Evolutionary conservation across 768 basidiomycete genomes (phyloP).

Genomic region (Phlegmacium glaucopus): DNA sequence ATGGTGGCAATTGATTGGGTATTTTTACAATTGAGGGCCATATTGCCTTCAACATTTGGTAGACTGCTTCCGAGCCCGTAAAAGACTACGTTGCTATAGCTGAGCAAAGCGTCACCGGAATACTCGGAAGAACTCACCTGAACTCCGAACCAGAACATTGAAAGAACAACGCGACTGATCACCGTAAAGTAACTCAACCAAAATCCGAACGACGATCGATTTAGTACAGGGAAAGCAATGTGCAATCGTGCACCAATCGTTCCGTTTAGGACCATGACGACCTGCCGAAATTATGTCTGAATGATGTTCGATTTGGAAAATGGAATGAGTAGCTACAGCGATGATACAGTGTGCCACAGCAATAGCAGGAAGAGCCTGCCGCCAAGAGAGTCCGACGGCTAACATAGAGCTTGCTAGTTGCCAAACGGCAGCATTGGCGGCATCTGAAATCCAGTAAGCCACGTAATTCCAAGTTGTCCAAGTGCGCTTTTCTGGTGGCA

Average conservation of each 20-base stretch:
- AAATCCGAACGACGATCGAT: conserved; percentile 84
- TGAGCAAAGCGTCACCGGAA: not conserved
- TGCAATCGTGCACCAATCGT: conserved; percentile 75
- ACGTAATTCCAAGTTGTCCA: conserved; percentile 70
- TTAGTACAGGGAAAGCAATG: conserved; percentile 73
- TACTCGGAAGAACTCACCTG: conserved; percentile 40
- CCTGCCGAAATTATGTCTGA: conserved; percentile 10
- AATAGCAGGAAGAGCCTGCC: conserved; percentile 66
- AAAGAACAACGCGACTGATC: conserved; percentile 67
- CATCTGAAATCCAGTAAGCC: conserved; percentile 58
- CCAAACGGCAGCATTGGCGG: conserved; percentile 47
- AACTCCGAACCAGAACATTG: conserved; percentile 82
- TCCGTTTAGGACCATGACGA: conserved; percentile 74
- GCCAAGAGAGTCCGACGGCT: conserved; percentile 72
- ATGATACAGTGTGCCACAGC: conserved; percentile 73
- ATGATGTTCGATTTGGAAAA: not conserved
- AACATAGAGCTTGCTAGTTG: conserved; percentile 73
- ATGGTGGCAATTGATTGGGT: conserved; percentile 58
- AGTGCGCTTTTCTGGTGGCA: conserved; percentile 54
- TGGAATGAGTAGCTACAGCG: conserved; percentile 32
- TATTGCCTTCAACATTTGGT: conserved; percentile 81
- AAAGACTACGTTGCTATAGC: conserved; percentile 34
- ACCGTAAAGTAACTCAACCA: conserved; percentile 89
- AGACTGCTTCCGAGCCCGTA: conserved; percentile 69
- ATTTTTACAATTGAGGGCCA: conserved; percentile 70